phyloP scores from a whole-genome alignment of 768 basidiomycete species.

The Filobasidium wieringae region DNA sequence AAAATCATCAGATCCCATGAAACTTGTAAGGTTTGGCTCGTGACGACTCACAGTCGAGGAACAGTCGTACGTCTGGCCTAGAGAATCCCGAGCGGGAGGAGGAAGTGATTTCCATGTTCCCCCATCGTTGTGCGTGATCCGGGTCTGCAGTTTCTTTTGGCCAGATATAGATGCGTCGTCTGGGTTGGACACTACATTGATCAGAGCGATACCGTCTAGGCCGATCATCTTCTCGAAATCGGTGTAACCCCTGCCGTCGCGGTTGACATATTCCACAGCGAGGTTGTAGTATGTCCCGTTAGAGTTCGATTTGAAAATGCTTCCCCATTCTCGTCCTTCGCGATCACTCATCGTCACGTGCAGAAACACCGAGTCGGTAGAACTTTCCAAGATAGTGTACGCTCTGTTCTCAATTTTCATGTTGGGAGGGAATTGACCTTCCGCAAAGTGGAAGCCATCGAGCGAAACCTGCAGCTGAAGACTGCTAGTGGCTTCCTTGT shows the following conservation, averaged over 20 bases:
- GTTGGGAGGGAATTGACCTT: slow-evolving; percentile 76
- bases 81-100: slow-evolving; percentile 66
- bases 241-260: slow-evolving; percentile 74
- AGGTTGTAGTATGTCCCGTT: slow-evolving; percentile 95
- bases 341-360: slow-evolving; percentile 85
- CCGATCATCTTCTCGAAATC: slow-evolving; percentile 98
- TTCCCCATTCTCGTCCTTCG: slow-evolving; percentile 69
- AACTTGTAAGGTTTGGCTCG: neutral
- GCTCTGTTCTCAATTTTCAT: slow-evolving; percentile 86
- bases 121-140: slow-evolving; percentile 95
- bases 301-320: slow-evolving; percentile 71
- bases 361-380: slow-evolving; percentile 82
- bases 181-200: slow-evolving; percentile 79
- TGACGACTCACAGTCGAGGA: slow-evolving; percentile 48
- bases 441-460: slow-evolving; percentile 72
- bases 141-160: slow-evolving; percentile 62
- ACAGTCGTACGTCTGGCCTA: slow-evolving; percentile 61
- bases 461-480: slow-evolving; percentile 84
- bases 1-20: neutral
- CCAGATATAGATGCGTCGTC: slow-evolving; percentile 59
- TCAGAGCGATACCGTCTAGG: slow-evolving; percentile 84
- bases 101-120: slow-evolving; percentile 73
- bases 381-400: slow-evolving; percentile 89
- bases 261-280: slow-evolving; percentile 75
- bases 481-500: slow-evolving; percentile 40